Percentiles rank a stretch among this genome's conserved stretches.
phyloP scores from a whole-genome alignment of 2,329 filamentous ascomycete genomes.

The Alternaria solani region DNA sequence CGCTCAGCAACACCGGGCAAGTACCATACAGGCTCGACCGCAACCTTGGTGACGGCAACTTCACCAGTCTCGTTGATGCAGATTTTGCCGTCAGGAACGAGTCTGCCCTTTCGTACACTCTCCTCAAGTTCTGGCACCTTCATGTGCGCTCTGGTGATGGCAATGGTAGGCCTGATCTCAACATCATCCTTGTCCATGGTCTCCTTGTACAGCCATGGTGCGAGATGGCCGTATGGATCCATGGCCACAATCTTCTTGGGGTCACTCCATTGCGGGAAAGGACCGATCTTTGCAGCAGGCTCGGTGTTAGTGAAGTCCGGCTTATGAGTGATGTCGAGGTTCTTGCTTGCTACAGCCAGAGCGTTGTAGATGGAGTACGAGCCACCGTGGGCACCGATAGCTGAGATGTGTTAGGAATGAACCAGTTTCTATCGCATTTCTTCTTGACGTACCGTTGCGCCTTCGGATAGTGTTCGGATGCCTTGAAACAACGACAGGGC shows the following conservation, averaged over 20 bases:
- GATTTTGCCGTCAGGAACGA: slow-evolving; percentile 85
- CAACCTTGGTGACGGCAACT: slow-evolving; percentile 93
- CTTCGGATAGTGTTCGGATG: slow-evolving; percentile 76
- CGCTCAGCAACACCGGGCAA: slow-evolving; percentile 76
- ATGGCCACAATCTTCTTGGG: slow-evolving; percentile 96
- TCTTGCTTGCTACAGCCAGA: slow-evolving; percentile 88
- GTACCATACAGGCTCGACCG: slow-evolving; percentile 84
- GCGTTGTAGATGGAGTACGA: slow-evolving; percentile 97
- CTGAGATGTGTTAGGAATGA: slow-evolving; percentile 45
- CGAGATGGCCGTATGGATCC: slow-evolving; percentile 91
- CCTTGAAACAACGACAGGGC: slow-evolving; percentile 87
- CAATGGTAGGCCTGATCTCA: slow-evolving; percentile 89
- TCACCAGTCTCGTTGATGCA: slow-evolving; percentile 87
- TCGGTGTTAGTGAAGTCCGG: slow-evolving; percentile 85
- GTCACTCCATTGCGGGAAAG: slow-evolving; percentile 88
- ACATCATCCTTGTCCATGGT: slow-evolving; percentile 79
- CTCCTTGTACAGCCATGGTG: slow-evolving; percentile 83
- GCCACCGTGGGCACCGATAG: slow-evolving; percentile 78
- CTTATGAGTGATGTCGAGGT: slow-evolving; percentile 82
- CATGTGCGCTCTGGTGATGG: slow-evolving; percentile 93
- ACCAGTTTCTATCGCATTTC: background rate
- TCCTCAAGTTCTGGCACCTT: slow-evolving; percentile 94
- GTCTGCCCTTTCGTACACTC: slow-evolving; percentile 79
- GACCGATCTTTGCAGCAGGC: slow-evolving; percentile 87
- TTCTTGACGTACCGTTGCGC: slow-evolving; percentile 72